Evolutionary conservation across 257 asterid genomes (phyloP), one percentile per base, ranked within the genome.

Genomic region (Solanum pimpinellifolium): DNA sequence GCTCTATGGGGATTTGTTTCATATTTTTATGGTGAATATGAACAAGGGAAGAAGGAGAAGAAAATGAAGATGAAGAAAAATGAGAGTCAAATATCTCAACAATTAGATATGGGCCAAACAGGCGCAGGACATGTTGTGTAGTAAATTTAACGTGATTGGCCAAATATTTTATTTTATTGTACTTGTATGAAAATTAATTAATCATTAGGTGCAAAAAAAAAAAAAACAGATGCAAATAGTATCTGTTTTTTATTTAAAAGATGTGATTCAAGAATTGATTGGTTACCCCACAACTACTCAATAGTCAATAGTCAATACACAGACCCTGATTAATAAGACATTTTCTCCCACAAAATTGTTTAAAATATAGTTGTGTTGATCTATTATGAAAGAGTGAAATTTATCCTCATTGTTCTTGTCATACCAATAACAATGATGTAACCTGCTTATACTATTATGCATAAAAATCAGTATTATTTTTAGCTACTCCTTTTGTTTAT

Each of bases 1-100:
- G 84, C 84, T 25, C 6, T 78, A 7, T 78, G 84, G 41, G 84
- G 84, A 29, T 90, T 90, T 21, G 86, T 90, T 83, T 90, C 91
- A 0, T 86, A 90, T 33, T 87, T 90, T 42, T 78, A 44, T 78
- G 84, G 84, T 44, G 84, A 78, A 78, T 25, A 44, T 44, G 84
- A 78, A 31, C 65, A 78, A 78, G 35, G 41, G 8, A 77, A 44
- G 84, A 77, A 44, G 39, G 83, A 77, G 13, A 77, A 77, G 37
- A 37, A 39, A 33, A 6, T 41, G 83, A 39, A 74, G 82, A 0
- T 18, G 11, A 75, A 87, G 87, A 60, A 47, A 85, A 27, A 0
- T 11, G 83, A 75, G 59, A 41, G 21, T 20, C 83, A 75, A 75
- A 41, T 23, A 41, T 41, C 83, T 3, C 59, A 23, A 75, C 59